These are phyloP conservation scores for Rhodotorula sp. DNA, from an alignment of 1,284 basidiomycete species.

Conservation along the genomic window DNA sequence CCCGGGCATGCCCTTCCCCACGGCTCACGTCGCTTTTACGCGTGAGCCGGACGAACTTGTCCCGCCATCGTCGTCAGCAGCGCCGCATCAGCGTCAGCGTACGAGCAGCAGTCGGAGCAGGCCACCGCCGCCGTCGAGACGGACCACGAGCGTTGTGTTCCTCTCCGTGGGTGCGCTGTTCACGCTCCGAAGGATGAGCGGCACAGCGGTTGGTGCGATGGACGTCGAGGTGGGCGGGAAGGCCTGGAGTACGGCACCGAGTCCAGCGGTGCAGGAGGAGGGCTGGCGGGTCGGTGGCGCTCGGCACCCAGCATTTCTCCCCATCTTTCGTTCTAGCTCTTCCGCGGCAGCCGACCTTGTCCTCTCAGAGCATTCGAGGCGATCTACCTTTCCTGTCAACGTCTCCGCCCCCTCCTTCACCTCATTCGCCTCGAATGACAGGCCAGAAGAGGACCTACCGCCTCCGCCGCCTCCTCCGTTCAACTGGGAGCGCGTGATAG, in stretches of 20 bases:
- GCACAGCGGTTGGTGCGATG: constrained; percentile 37
- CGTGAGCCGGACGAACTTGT: not conserved
- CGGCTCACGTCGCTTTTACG: constrained; percentile 23
- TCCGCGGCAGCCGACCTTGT: not conserved
- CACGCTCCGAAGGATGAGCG: constrained; percentile 30
- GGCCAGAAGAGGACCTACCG: not conserved
- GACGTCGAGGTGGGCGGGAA: constrained; percentile 43
- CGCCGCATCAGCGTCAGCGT: not conserved
- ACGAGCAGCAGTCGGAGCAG: constrained; percentile 34
- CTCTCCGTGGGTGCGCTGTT: constrained; percentile 36
- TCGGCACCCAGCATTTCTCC: constrained; percentile 15
- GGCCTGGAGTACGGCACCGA: constrained; percentile 8
- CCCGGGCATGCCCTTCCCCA: not conserved
- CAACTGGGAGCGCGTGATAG: constrained; percentile 62
- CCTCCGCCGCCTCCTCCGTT: not conserved
- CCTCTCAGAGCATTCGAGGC: not conserved
- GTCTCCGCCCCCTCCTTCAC: not conserved
- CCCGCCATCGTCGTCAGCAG: not conserved
- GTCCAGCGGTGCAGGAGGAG: not conserved
- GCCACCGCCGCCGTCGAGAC: constrained; percentile 24
- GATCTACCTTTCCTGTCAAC: constrained; percentile 16
- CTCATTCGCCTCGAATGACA: not conserved
- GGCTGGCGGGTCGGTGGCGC: not conserved
- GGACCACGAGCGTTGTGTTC: constrained; percentile 30
- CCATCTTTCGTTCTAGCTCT: not conserved